Base-by-base conservation (phyloP, 495 filamentous ascomycete genomes). In the Daldinia loculata region DNA sequence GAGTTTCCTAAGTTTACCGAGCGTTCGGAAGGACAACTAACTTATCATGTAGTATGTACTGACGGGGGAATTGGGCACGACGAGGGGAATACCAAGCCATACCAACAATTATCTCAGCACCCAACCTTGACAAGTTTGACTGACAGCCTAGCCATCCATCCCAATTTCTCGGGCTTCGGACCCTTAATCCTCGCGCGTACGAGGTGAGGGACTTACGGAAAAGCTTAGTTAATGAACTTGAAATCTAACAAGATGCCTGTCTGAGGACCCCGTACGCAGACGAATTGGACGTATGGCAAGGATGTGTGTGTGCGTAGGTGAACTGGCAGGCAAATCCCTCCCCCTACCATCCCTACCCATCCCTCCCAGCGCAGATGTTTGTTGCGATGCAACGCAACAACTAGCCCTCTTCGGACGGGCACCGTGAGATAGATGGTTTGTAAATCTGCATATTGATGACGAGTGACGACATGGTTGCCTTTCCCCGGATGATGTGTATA, bases 381-480 rank as follows among this genome's bases (percentile, higher is more conserved):
- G 56, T 60, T 53, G 56, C 62, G 36, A 66, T 48, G 63, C 68
- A 66, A 63, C 67, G 38, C 68, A 63, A 62, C 51, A 53, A 66
- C 61, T 56, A 63, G 29, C 63, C 69, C 51, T 59, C 56, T 57
- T 66, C 59, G 56, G 69, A 48, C 51, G 60, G 48, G 50, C 32
- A 50, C 56, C 65, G 12, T 60, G 52, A 32, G 45, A 60, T 41
- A 34, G 45, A 22, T 70, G 43, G 52, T 51, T 50, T 63, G 55
- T 17, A 56, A 17, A 24, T 56, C 15, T 36, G 50, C 30, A 53
- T 30, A 50, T 66, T 52, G 51, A 63, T 67, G 63, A 60, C 7
- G 14, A 67, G 69, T 72, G 69, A 72, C 69, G 69, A 68, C 69
- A 71, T 67, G 14, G 19, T 67, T 9, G n/a, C 64, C 30, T 50